A percentile compares a stretch with the other conserved stretches of the same genome.
Conservation (phyloP, 2,329 filamentous ascomycete genomes). For the Colletotrichum chrysophilum region DNA sequence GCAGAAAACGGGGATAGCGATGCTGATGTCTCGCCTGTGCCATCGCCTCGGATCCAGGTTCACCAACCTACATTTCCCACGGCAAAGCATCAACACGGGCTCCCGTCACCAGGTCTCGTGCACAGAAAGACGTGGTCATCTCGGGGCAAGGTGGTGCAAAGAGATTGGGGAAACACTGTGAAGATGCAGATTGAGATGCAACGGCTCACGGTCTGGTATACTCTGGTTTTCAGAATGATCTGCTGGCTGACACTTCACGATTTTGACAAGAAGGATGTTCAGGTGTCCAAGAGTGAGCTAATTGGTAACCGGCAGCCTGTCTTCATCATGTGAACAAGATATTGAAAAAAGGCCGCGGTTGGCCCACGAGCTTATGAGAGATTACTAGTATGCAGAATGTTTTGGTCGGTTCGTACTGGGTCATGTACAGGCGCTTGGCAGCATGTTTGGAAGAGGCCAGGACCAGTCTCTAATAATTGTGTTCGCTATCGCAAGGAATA, state of each 20-base stretch:
- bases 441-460: not conserved
- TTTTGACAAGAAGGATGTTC: constrained; percentile 38
- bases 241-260: constrained; percentile 43
- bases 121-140: not conserved
- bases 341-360: not conserved
- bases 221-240: constrained; percentile 39
- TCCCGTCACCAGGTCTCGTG: not conserved
- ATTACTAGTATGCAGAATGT: not conserved
- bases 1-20: too few species aligned
- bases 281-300: constrained; percentile 35
- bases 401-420: not conserved
- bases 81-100: too few species aligned
- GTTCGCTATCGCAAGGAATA: too few species aligned
- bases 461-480: not conserved
- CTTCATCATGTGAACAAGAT: constrained; percentile 28
- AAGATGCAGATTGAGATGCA: not conserved
- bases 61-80: not conserved
- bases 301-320: constrained; percentile 39
- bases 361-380: not conserved
- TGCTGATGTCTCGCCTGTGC: not conserved
- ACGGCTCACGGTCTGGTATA: constrained; percentile 32
- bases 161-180: not conserved
- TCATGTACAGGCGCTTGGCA: not conserved
- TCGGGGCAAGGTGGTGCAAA: not conserved
- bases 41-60: not conserved